Evolutionary conservation across 1,284 basidiomycete species (phyloP), one percentile per base, ranked within the genome.

Genomic region (Puccinia novopanici): DNA sequence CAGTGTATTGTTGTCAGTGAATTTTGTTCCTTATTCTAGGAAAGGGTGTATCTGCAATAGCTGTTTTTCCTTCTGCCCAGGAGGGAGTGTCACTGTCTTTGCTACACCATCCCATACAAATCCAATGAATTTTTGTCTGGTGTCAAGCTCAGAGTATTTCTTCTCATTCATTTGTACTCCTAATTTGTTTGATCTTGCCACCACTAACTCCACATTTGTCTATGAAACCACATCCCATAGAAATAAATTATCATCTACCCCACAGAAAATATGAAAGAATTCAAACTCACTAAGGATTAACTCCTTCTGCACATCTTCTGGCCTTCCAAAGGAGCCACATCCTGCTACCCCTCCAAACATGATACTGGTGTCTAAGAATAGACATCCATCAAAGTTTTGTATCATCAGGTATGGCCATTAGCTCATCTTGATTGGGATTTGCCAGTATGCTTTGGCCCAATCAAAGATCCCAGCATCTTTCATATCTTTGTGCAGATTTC

Each of bases 221-320:
- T 12, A 17, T 15, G 19, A 45, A n/a, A 6, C 42, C 45, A 22
- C 24, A 17, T 4, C 1, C 40, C 37, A 2, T 15, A 68, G 17
- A 15, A 68, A 68, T 3, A 68, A 15, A 30, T 71, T 71, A 24
- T 72, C 30, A 40, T 72, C 45, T 0, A 50, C 70, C 70, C 70
- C 52, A 0, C 70, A 8, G 30, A 72, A 72, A 3, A 72, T 40
- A 8, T 52, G 15, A 8, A 54, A 10, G 15, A 72, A 24, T 22
- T 72, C 45, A 55, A 72, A 72, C 30, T 72, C 52, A 17, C 19
- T 2, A 8, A 30, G n/a, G 48, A 72, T 72, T 15, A 72, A 17
- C 12, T 50, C 48, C 45, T 55, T 72, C 70, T 48, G 54, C 4
- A 48, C 48, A 13, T 72, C 70, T 9, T 12, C 45, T 30, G 30